A percentile compares a stretch with the other conserved stretches of the same genome.
These are phyloP conservation scores for Podospora anserina DNA, from an alignment of 495 filamentous ascomycete species.

Conservation along the genomic window DNA sequence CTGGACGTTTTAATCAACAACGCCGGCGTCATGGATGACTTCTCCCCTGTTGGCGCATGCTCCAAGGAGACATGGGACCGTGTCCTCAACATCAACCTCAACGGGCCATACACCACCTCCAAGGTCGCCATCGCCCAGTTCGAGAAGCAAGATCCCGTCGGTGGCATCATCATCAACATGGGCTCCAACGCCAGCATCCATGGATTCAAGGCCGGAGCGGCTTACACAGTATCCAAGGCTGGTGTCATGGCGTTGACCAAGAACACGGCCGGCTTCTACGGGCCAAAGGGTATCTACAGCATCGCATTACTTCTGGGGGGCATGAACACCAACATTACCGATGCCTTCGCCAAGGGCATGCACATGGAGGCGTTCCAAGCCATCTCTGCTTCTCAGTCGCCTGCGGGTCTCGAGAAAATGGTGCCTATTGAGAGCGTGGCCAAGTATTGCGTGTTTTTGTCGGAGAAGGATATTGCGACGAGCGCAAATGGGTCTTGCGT, in stretches of 20 bases:
- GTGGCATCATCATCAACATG: conserved; percentile 50
- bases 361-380: conserved; percentile 44
- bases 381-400: conserved; percentile 25
- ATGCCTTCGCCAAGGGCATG: conserved; percentile 45
- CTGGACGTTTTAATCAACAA: conserved; percentile 53
- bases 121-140: conserved; percentile 51
- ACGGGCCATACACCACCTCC: conserved; percentile 53
- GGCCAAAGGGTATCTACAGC: conserved; percentile 53
- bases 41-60: conserved; percentile 52
- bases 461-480: conserved; percentile 36
- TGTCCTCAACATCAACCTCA: conserved; percentile 58
- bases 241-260: conserved; percentile 59
- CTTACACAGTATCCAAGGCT: conserved; percentile 56
- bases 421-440: conserved; percentile 35
- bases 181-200: conserved; percentile 37
- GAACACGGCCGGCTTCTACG: conserved; percentile 60
- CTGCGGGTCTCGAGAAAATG: conserved; percentile 22
- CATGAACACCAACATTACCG: conserved; percentile 58
- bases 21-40: conserved; percentile 52
- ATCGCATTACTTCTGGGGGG: conserved; percentile 55
- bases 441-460: conserved; percentile 43
- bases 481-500: conserved; percentile 38
- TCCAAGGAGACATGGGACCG: conserved; percentile 54
- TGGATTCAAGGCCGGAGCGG: conserved; percentile 44
- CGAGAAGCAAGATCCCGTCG: conserved; percentile 33